Conservation (phyloP, 176 grass and related monocot species). For the Alopecurus myosuroides region DNA sequence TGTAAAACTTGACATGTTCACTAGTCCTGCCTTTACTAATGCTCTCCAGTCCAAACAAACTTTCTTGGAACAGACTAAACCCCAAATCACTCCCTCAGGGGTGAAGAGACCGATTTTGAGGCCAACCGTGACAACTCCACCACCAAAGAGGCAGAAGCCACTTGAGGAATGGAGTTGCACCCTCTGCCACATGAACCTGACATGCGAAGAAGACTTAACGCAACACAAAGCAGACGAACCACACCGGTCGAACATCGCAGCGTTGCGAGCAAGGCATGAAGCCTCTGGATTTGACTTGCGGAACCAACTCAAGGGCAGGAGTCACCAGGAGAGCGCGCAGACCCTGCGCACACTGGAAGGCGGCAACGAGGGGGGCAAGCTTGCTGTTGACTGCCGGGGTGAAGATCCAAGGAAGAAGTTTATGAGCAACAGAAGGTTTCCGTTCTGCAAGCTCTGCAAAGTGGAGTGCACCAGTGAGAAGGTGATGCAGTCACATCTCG, state of each 20-base stretch:
- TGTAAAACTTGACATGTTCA: neutral
- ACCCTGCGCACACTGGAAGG: neutral
- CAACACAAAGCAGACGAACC: neutral
- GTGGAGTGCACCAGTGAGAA: neutral
- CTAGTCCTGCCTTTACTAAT: neutral
- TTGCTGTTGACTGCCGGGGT: neutral
- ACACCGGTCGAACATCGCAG: constrained; percentile 6
- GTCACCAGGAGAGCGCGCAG: neutral
- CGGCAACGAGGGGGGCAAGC: neutral
- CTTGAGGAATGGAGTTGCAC: neutral
- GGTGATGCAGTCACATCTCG: neutral
- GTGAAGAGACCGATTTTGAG: neutral
- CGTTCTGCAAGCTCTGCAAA: neutral
- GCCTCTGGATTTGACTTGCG: neutral
- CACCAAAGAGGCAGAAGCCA: constrained; percentile 6
- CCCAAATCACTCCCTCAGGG: neutral
- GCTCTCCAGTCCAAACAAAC: neutral
- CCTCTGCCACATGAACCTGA: neutral
- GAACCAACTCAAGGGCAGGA: neutral
- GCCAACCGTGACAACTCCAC: neutral
- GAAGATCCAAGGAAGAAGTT: neutral
- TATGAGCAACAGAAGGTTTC: neutral
- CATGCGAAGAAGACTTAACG: neutral
- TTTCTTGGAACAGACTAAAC: constrained; percentile 10
- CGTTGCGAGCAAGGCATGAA: neutral